These are phyloP conservation scores for Aureobasidium sp. DNA, from an alignment of 2,329 filamentous ascomycete species.

Conservation along the genomic window DNA sequence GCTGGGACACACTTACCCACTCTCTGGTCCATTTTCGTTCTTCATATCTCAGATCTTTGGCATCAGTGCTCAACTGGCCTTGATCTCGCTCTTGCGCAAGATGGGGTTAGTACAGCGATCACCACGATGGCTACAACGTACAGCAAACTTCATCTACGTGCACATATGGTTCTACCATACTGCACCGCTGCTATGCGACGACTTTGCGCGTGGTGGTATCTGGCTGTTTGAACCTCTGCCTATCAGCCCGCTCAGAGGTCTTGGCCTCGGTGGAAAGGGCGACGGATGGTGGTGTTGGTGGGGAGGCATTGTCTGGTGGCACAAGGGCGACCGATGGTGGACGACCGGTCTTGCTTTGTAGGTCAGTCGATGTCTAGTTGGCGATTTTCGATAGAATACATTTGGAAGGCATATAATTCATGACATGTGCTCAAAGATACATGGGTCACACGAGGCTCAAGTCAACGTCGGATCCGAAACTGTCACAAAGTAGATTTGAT, in stretches of 20 bases:
- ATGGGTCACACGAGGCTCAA: background rate
- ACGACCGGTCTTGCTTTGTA: conserved; percentile 45
- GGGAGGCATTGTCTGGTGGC: conserved; percentile 49
- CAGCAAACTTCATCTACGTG: conserved; percentile 56
- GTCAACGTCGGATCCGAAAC: background rate
- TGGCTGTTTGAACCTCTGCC: conserved; percentile 83
- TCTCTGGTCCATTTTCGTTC: conserved; percentile 53
- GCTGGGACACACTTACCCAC: conserved; percentile 52
- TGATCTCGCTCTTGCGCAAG: conserved; percentile 32
- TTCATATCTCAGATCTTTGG: conserved; percentile 66
- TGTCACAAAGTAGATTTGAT: conserved; percentile 14
- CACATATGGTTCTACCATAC: conserved; percentile 63
- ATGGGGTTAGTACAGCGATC: conserved; percentile 31
- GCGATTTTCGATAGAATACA: background rate
- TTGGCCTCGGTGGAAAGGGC: conserved; percentile 56
- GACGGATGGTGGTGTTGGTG: conserved; percentile 65
- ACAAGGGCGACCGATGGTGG: conserved; percentile 59
- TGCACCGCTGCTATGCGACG: conserved; percentile 60
- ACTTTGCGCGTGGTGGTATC: conserved; percentile 65
- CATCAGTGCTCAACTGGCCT: conserved; percentile 51
- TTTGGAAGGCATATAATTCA: background rate
- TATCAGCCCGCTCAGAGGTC: conserved; percentile 58
- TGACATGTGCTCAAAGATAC: background rate
- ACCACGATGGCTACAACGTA: conserved; percentile 43
- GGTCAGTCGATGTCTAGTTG: background rate